A percentile compares a stretch with the other conserved stretches of the same genome.
Evolutionary conservation across 73 alveolate genomes (phyloP).

Genomic region (Tetrahymena borealis): DNA sequence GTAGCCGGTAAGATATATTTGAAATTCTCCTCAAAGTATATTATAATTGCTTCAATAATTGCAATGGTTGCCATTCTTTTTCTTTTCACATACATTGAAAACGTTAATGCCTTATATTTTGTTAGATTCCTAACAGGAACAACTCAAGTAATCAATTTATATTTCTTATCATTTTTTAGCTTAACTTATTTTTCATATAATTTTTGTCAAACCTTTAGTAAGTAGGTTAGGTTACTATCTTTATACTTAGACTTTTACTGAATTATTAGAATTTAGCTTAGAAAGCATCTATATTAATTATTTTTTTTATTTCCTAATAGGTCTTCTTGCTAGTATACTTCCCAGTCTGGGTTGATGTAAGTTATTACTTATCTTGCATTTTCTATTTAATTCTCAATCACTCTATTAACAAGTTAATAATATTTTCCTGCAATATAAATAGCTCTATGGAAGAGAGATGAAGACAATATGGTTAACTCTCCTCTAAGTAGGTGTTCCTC

Average conservation of each 20-base stretch:
- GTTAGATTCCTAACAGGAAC: constrained; percentile 40
- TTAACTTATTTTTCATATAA: too few relatives aligned
- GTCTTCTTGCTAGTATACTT: constrained; percentile 49
- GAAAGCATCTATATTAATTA: too few relatives aligned
- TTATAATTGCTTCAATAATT: neutral
- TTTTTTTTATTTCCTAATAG: neutral
- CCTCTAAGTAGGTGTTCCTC: constrained; percentile 27
- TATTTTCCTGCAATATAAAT: neutral
- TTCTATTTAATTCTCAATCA: neutral
- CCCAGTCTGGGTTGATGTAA: constrained; percentile 70
- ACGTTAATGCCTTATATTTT: neutral
- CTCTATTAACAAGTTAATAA: neutral
- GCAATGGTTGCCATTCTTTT: constrained; percentile 13
- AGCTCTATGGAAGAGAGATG: constrained; percentile 14
- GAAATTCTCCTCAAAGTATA: neutral
- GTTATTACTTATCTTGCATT: neutral
- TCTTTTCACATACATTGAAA: constrained; percentile 20
- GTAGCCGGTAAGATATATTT: neutral
- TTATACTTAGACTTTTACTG: too few relatives aligned
- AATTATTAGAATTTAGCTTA: too few relatives aligned
- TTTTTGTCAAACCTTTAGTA: too few relatives aligned
- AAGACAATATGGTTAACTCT: constrained; percentile 32
- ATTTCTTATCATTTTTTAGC: constrained; percentile 5
- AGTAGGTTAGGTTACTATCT: too few relatives aligned
- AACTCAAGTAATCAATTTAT: constrained; percentile 8